Evolutionary conservation across 306 rosid genomes (phyloP).

Genomic region (Alnus rubra): DNA sequence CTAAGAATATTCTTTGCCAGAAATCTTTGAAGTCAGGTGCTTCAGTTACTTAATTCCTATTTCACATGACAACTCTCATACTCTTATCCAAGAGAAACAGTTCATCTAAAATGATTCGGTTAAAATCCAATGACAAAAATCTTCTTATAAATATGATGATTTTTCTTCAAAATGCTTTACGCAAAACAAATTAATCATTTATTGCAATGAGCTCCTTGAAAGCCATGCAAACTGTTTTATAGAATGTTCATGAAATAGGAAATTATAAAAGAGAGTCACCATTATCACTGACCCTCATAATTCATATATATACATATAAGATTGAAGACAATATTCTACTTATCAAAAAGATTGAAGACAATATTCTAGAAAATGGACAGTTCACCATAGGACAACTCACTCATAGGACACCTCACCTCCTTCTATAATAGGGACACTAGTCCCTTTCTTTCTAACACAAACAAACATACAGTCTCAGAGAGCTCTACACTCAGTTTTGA

Average conservation of each 20-base stretch:
- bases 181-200: constrained; percentile 4
- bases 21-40: background rate
- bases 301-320: no score
- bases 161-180: background rate
- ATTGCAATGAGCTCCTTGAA: background rate
- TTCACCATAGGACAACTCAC: no score
- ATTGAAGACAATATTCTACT: no score
- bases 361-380: no score
- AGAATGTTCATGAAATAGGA: no score
- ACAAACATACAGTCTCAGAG: background rate
- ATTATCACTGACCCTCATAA: no score
- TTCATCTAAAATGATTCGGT: background rate
- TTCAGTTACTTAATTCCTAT: background rate
- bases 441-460: background rate
- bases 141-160: background rate
- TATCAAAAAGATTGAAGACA: no score
- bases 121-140: background rate
- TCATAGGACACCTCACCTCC: no score
- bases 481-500: background rate
- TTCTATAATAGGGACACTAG: no score
- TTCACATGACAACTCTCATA: background rate
- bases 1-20: background rate
- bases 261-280: no score
- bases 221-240: background rate
- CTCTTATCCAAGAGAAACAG: background rate